Conservation (phyloP, 164 flowering plant genomes). For the Malania oleifera region DNA sequence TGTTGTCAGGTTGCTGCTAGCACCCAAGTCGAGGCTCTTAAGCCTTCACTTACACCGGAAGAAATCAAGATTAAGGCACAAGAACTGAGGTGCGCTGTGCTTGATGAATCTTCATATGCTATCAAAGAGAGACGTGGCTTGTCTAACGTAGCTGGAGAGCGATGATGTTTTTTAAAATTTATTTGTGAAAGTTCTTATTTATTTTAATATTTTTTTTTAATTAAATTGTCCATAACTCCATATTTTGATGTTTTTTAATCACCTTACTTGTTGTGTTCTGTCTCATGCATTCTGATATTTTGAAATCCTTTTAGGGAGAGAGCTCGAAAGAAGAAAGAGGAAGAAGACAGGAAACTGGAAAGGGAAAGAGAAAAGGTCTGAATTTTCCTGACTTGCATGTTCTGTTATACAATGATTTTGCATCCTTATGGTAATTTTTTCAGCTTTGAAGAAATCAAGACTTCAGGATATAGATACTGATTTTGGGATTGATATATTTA, state of each 20-base stretch:
- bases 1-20: constrained; percentile 58
- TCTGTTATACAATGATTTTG: not conserved
- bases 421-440: not conserved
- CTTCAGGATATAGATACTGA: not conserved
- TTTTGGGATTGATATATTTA: not conserved
- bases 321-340: constrained; percentile 98
- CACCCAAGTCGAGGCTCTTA: constrained; percentile 56
- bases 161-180: too few species aligned
- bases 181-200: too few species aligned
- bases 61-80: constrained; percentile 84
- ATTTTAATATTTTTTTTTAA: too few species aligned
- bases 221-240: not conserved
- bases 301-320: constrained; percentile 51
- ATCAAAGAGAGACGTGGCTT: not conserved
- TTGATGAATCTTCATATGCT: not conserved
- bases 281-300: not conserved
- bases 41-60: constrained; percentile 82
- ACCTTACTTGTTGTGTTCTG: constrained; percentile 4
- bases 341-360: constrained; percentile 87
- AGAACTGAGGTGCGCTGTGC: constrained; percentile 59
- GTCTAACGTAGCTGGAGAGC: not conserved
- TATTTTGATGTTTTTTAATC: not conserved
- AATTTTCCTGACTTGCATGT: not conserved
- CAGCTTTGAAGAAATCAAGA: not conserved
- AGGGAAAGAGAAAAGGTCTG: constrained; percentile 85